Evolutionary conservation across 768 basidiomycete genomes (phyloP).

Genomic region (Lactarius deliciosus): DNA sequence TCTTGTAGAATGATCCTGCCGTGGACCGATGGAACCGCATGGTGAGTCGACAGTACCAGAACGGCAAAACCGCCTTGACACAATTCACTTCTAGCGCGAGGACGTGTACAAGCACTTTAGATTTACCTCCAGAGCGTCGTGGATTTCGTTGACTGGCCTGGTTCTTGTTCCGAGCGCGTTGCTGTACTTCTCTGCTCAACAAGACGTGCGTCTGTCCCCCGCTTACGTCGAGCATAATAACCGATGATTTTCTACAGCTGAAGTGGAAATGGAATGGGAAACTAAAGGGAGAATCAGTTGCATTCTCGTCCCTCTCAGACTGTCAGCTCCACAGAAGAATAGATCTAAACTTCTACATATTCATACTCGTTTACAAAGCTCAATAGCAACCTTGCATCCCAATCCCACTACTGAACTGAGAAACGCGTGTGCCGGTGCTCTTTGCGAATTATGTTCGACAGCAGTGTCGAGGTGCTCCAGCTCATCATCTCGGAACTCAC

Average conservation of each 20-base stretch:
- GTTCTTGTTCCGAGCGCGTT: constrained; percentile 62
- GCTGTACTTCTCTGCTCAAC: constrained; percentile 42
- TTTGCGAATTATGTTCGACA: constrained; percentile 82
- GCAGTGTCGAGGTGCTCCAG: constrained; percentile 92
- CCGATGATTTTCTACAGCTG: constrained; percentile 37
- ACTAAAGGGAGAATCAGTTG: constrained; percentile 46
- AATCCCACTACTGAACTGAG: constrained; percentile 80
- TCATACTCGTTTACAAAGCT: constrained; percentile 79
- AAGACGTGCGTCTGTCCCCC: constrained; percentile 40
- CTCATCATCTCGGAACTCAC: constrained; percentile 92
- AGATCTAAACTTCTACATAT: constrained; percentile 9
- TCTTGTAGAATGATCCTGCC: constrained; percentile 46
- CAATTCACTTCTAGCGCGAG: constrained; percentile 57
- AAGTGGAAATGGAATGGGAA: constrained; percentile 57
- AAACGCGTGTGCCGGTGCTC: constrained; percentile 88
- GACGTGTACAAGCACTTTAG: constrained; percentile 80
- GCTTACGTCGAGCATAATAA: neutral
- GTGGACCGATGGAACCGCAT: constrained; percentile 59
- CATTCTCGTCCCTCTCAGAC: constrained; percentile 27
- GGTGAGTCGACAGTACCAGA: constrained; percentile 39
- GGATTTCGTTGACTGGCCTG: constrained; percentile 61
- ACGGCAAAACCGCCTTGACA: constrained; percentile 13
- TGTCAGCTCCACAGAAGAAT: constrained; percentile 23
- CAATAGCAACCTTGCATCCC: constrained; percentile 89
- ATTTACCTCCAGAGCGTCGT: constrained; percentile 69